Evolutionary conservation across 2,329 filamentous ascomycete species (phyloP).

Genomic region (Penicillium sp.): DNA sequence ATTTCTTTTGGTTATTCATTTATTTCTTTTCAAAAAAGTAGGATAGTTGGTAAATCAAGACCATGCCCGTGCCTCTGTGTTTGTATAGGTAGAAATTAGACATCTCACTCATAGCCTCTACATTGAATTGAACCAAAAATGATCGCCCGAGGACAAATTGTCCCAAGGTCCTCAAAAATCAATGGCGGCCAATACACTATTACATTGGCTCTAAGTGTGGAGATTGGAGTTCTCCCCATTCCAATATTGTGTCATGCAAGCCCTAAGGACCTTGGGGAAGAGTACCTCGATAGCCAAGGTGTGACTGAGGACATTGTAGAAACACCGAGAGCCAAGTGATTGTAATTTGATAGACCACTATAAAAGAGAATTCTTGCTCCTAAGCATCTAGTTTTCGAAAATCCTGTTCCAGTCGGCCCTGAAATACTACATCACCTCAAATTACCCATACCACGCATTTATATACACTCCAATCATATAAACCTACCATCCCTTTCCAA

Average conservation of each 20-base stretch:
- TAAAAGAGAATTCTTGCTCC: constrained; percentile 1
- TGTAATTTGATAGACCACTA: not conserved
- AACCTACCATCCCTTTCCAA: not conserved
- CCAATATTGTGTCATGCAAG: constrained; percentile 4
- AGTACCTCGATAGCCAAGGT: constrained; percentile 34
- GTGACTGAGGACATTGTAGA: constrained; percentile 22
- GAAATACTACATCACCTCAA: not conserved
- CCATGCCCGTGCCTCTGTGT: too few species aligned
- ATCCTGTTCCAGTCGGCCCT: not conserved
- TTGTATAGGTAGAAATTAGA: too few species aligned
- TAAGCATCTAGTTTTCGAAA: not conserved
- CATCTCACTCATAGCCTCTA: too few species aligned
- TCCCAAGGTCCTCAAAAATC: constrained; percentile 30
- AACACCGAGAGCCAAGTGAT: not conserved
- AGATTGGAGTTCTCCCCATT: not conserved
- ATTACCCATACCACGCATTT: not conserved
- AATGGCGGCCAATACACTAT: constrained; percentile 1
- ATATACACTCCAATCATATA: not conserved
- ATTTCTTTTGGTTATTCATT: constrained; percentile 3
- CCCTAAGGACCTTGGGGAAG: constrained; percentile 34
- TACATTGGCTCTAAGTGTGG: constrained; percentile 10
- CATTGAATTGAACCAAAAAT: not conserved
- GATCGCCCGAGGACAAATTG: not conserved
- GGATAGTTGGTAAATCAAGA: not conserved
- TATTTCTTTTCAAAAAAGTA: not conserved